Evolutionary conservation across 371 early-diverging fungal species (phyloP).

Genomic region (Smittium culicis): DNA sequence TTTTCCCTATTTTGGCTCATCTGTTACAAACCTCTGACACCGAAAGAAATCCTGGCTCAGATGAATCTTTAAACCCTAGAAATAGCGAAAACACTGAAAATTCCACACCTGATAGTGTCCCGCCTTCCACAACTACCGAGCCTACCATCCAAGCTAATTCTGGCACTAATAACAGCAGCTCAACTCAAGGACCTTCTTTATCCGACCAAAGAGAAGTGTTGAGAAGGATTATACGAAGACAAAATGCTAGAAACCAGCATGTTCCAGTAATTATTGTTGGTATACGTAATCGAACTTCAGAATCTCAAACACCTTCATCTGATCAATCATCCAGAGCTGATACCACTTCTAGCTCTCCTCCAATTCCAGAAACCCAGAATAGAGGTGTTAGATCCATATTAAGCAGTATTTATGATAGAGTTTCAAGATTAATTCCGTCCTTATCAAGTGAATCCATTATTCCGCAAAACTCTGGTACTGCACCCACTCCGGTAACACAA

Average conservation of each 20-base stretch:
- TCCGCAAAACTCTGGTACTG: not conserved
- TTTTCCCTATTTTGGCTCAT: conserved; percentile 6
- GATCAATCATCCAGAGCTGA: not conserved
- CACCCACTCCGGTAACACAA: not conserved
- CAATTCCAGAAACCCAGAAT: not conserved
- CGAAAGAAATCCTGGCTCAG: not conserved
- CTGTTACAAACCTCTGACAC: not conserved
- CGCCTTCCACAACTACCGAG: not conserved
- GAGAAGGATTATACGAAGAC: conserved; percentile 7
- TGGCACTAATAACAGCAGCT: not conserved
- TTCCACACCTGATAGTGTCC: not conserved
- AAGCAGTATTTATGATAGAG: not conserved
- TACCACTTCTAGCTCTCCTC: not conserved
- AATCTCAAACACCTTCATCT: not conserved
- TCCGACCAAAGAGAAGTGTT: conserved; percentile 2
- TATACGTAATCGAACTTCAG: not conserved
- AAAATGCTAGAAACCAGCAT: conserved; percentile 9
- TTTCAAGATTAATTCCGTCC: not conserved
- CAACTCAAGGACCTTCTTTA: not conserved
- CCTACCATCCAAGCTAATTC: not conserved
- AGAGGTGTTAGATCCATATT: not conserved
- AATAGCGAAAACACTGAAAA: not conserved
- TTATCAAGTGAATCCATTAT: not conserved
- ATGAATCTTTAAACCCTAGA: not conserved
- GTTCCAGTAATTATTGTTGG: conserved; percentile 9